Conservation (phyloP, 1,284 basidiomycete species). For the Ustilago loliicola region DNA sequence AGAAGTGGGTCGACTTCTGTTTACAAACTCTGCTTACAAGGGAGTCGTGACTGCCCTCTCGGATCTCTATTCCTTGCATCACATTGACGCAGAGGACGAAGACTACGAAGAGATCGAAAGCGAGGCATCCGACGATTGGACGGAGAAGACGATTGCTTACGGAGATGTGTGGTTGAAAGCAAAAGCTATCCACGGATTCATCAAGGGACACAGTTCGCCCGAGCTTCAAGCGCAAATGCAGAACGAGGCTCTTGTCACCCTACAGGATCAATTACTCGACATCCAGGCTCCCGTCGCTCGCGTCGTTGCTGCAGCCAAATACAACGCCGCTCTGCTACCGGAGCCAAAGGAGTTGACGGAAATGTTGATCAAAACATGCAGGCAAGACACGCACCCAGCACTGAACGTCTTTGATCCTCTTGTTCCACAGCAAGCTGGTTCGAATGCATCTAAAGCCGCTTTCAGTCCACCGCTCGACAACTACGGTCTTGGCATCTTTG, state of each 20-base stretch:
- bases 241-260: slow-evolving; percentile 9
- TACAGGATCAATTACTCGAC: slow-evolving; percentile 44
- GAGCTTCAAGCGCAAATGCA: slow-evolving; percentile 16
- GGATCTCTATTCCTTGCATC: slow-evolving; percentile 15
- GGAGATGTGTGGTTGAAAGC: not conserved
- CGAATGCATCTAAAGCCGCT: not conserved
- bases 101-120: not conserved
- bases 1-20: slow-evolving; percentile 12
- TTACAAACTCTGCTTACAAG: slow-evolving; percentile 17
- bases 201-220: slow-evolving; percentile 9
- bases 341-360: slow-evolving; percentile 27
- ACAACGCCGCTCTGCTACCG: slow-evolving; percentile 23
- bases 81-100: not conserved
- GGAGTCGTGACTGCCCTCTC: slow-evolving; percentile 39
- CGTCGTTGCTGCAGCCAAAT: slow-evolving; percentile 15
- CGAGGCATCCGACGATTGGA: not conserved
- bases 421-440: slow-evolving; percentile 11
- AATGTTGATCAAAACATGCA: slow-evolving; percentile 32
- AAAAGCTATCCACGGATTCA: not conserved
- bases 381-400: slow-evolving; percentile 23
- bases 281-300: slow-evolving; percentile 33
- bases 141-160: not conserved
- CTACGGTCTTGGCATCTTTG: slow-evolving; percentile 77
- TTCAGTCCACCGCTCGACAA: slow-evolving; percentile 70
- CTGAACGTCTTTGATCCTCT: slow-evolving; percentile 47